Evolutionary conservation across 2,329 filamentous ascomycete species (phyloP).

Genomic region (Fusarium setosum): DNA sequence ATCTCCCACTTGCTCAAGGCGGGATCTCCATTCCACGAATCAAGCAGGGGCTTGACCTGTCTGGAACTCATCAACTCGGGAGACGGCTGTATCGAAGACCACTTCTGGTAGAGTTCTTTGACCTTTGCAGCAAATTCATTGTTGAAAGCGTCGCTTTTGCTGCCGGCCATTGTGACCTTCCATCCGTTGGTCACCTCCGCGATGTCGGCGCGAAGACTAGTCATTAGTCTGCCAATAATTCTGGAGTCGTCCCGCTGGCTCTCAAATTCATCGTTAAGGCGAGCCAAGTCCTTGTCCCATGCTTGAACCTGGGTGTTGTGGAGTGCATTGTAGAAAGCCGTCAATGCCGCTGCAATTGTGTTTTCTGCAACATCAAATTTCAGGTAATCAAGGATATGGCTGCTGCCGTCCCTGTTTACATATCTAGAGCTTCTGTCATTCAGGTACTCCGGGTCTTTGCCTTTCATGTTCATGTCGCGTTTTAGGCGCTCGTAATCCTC

Average conservation of each 20-base stretch:
- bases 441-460: constrained; percentile 58
- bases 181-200: constrained; percentile 46
- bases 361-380: constrained; percentile 64
- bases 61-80: constrained; percentile 34
- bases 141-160: constrained; percentile 43
- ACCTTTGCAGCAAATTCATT: constrained; percentile 44
- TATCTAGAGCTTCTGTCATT: constrained; percentile 45
- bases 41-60: constrained; percentile 44
- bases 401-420: constrained; percentile 30
- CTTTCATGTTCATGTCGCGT: constrained; percentile 37
- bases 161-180: constrained; percentile 39
- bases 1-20: constrained; percentile 57
- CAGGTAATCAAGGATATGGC: constrained; percentile 72
- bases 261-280: constrained; percentile 50
- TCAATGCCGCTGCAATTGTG: constrained; percentile 52
- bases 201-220: constrained; percentile 49
- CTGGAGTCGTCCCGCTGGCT: constrained; percentile 38
- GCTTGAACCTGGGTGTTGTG: constrained; percentile 32
- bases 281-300: constrained; percentile 53
- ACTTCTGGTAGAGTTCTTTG: constrained; percentile 52
- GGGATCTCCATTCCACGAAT: constrained; percentile 34
- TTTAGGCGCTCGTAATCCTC: constrained; percentile 21
- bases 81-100: constrained; percentile 55
- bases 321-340: constrained; percentile 44
- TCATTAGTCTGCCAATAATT: constrained; percentile 47